Base-by-base conservation (phyloP, 768 basidiomycete species). In the Mycena metata region DNA sequence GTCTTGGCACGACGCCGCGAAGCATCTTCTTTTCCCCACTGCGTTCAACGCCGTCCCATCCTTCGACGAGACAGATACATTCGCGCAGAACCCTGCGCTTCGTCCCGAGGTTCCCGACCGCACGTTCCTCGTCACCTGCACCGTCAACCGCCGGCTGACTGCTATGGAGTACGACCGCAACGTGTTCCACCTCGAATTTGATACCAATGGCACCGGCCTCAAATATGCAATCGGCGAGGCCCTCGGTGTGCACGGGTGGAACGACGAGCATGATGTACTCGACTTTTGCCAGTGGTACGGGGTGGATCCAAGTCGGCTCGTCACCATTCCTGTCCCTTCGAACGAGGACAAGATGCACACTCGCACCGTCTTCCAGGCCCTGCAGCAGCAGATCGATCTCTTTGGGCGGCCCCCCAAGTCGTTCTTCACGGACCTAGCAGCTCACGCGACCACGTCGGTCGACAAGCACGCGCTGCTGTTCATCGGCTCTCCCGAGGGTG, bases 171-270 rank as follows among this genome's bases (percentile, higher is more conserved):
- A 99, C 81, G 93, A 98, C 79, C 94, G 98, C 73, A 99, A 99
- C 80, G 96, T 99, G 36, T 99, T 99, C 86, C 98, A 99, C 82
- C 87, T 99, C 72, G 98, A 98, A 83, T 96, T 99, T 77, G 90
- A 96, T 77, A 95, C 94, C 3, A 83, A 88, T 30, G 94, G 94
- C 36, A 99, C 98, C 24, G 96, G 96, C 11, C 86, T 99, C 69
- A 95, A 92, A 80, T 99, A 99, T 79, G 90, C 89, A 41, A 95
- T 99, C 63, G 98, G 98, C 64, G 98, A 99, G 81, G 98, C 98
- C 15, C 90, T 99, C 45, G 98, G 96, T 49, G 85, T 99, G 47
- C 96, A 99, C 77, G 98, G 98, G 9, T 98, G 96, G 96, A 99
- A 99, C 79, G 96, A 99, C 76, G 88, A 88, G 46, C 80, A 86